These are phyloP conservation scores for Saccharum spontaneum DNA, from an alignment of 176 grass and related monocot genomes.

Conservation along the genomic window DNA sequence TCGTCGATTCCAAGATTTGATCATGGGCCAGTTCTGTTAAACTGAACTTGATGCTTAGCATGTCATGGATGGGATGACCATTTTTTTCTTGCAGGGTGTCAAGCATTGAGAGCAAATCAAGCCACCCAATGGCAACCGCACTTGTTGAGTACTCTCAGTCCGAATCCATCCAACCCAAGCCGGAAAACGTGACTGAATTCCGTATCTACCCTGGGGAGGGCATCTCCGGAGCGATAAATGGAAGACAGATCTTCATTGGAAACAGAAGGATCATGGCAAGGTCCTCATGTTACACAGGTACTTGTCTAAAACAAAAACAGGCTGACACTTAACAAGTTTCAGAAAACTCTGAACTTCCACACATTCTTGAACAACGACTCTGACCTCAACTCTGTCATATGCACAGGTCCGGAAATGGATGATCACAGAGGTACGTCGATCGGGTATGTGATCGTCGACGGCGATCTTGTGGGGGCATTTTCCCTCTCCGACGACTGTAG, in stretches of 20 bases:
- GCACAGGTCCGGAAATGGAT: constrained; percentile 14
- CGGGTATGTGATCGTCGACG: constrained; percentile 59
- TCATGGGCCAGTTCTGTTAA: background rate
- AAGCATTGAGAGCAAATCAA: constrained; percentile 81
- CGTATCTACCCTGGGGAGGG: constrained; percentile 65
- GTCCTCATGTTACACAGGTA: constrained; percentile 41
- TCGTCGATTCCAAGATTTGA: background rate
- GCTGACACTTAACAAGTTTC: background rate
- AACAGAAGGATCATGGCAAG: constrained; percentile 53
- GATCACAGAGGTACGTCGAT: constrained; percentile 37
- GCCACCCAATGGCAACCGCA: constrained; percentile 82
- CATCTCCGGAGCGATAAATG: constrained; percentile 54
- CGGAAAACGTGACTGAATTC: constrained; percentile 55
- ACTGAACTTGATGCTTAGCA: background rate
- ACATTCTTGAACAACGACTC: background rate
- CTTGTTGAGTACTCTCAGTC: constrained; percentile 63
- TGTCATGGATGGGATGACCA: too few species aligned
- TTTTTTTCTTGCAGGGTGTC: constrained; percentile 51
- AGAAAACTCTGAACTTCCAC: background rate
- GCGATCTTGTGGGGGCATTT: constrained; percentile 28
- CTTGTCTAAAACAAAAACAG: background rate
- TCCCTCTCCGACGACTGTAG: constrained; percentile 58
- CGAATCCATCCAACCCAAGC: constrained; percentile 44
- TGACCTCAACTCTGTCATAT: background rate
- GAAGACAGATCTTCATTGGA: constrained; percentile 54